Evolutionary conservation across 345 rosid genomes (phyloP), one percentile per base, ranked within the genome.

Genomic region (Carallia pectinifolia): DNA sequence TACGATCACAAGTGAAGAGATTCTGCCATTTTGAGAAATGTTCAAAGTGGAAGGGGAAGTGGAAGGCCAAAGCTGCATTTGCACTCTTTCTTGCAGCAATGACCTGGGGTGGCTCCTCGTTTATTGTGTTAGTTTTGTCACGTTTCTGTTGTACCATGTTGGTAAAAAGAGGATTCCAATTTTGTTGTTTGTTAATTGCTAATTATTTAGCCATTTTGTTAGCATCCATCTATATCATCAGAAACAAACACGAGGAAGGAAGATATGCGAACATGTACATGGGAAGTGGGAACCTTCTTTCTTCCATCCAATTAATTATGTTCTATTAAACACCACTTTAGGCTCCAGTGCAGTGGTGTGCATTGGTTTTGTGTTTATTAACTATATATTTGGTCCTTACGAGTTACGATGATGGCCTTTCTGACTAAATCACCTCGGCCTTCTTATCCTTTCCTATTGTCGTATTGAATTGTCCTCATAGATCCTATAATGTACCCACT

Each of bases 41-140:
- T 58, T 64, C 47, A 31, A 47, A 64, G 61, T 48, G 27, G 38
- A 69, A 69, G 66, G 12, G 36, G 47, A 55, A 36, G 54, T 4
- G 39, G 17, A 0, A n/a, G 29, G 36, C 19, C 6, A 13, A 23
- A 19, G 6, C 13, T 8, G 48, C 48, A 10, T 40, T 40, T 8
- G 48, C 48, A 10, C 9, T 40, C 15, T 40, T 40, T 40, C 48
- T 40, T 40, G 3, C 48, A 6, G 6, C 33, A 55, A 8, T n/a
- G 33, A 8, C 15, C 7, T 7, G 29, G 29, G 12, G 13, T 23
- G 23, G 30, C 59, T 70, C 54, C 64, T 69, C 80, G 70, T 33
- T 34, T 72, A 30, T 34, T 47, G 78, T 31, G 64, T 70, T 44
- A 30, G 17, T 60, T 53, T 76, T 79, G 83, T 76, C 79, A 19